phyloP scores from a whole-genome alignment of 495 filamentous ascomycete genomes.

The Rusavskia elegans region DNA sequence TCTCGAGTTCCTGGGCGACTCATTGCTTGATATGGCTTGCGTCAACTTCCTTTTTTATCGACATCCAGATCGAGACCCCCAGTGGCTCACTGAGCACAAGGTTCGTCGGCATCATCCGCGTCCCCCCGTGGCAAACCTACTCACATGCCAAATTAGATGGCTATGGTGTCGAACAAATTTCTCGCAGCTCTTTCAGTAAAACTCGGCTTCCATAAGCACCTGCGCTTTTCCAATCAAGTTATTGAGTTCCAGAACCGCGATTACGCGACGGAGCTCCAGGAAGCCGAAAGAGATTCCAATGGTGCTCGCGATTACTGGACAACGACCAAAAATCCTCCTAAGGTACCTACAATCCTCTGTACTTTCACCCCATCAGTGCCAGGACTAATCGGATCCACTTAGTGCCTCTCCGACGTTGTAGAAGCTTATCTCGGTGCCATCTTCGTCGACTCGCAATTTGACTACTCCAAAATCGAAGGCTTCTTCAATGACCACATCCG shows the following conservation, averaged over 20 bases:
- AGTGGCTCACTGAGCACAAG: conserved; percentile 98
- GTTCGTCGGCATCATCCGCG: conserved; percentile 12
- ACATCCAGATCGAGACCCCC: conserved; percentile 69
- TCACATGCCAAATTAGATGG: conserved; percentile 42
- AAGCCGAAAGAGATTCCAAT: conserved; percentile 31
- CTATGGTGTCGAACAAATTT: conserved; percentile 97
- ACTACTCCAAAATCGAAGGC: conserved; percentile 51
- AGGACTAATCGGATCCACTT: background rate
- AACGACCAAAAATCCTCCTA: conserved; percentile 53
- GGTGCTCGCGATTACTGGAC: conserved; percentile 72
- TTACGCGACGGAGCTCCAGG: conserved; percentile 53
- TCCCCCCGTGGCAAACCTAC: background rate
- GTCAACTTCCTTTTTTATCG: conserved; percentile 64
- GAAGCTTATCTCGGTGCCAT: conserved; percentile 83
- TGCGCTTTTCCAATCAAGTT: conserved; percentile 42
- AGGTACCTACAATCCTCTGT: conserved; percentile 21
- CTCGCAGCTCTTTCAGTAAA: conserved; percentile 65
- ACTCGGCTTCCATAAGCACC: conserved; percentile 59
- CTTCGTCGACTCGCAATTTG: conserved; percentile 80
- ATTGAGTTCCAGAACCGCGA: conserved; percentile 48
- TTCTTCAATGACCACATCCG: conserved; percentile 64
- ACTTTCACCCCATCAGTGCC: background rate
- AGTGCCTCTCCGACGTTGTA: conserved; percentile 75
- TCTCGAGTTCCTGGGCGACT: conserved; percentile 85
- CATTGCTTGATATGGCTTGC: conserved; percentile 76